A percentile compares a stretch with the other conserved stretches of the same genome.
Conservation (phyloP, 1,284 basidiomycete species). For the Malassezia yamatoensis region DNA sequence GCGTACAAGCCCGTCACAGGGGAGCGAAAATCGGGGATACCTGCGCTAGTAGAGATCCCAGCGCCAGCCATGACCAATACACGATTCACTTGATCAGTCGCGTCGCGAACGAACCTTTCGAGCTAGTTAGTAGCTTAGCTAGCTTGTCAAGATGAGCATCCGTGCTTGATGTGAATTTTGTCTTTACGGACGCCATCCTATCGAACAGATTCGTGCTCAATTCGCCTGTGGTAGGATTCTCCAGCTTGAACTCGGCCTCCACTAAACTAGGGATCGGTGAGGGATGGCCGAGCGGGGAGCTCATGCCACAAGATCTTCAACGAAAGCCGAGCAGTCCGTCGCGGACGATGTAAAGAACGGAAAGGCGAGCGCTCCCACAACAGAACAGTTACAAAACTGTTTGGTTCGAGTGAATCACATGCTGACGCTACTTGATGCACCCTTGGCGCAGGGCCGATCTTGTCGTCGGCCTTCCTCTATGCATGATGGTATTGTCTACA, state of each 20-base stretch:
- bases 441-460: background rate
- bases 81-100: conserved; percentile 4
- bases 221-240: too few relatives aligned
- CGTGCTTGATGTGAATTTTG: background rate
- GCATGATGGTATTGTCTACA: conserved; percentile 10
- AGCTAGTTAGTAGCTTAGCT: background rate
- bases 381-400: background rate
- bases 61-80: conserved; percentile 53
- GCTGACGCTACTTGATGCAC: background rate
- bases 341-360: background rate
- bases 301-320: background rate
- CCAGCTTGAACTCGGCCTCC: background rate
- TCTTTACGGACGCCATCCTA: background rate
- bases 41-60: conserved; percentile 53
- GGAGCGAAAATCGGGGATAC: conserved; percentile 50
- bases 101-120: conserved; percentile 1
- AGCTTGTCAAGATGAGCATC: background rate
- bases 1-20: conserved; percentile 54
- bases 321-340: background rate
- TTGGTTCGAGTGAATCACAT: conserved; percentile 6
- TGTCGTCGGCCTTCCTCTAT: background rate
- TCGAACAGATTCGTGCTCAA: background rate
- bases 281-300: conserved; percentile 1
- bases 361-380: background rate
- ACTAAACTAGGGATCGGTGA: background rate